A percentile compares a stretch with the other conserved stretches of the same genome.
These are phyloP conservation scores for Coniophora puteana DNA, from an alignment of 1,284 basidiomycete species.

Conservation along the genomic window DNA sequence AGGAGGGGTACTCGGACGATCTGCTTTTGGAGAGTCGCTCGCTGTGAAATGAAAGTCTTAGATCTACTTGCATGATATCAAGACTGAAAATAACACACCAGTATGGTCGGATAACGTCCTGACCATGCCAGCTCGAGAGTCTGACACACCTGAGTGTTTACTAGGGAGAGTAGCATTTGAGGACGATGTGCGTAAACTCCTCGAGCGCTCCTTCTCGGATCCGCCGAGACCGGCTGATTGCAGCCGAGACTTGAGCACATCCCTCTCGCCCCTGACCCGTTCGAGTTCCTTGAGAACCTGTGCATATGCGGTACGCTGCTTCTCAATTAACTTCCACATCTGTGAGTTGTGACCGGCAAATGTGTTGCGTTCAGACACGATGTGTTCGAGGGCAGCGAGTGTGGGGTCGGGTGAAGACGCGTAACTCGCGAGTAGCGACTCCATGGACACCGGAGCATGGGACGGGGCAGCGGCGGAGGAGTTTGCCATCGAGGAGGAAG, in stretches of 20 bases:
- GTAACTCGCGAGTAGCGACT: slow-evolving; percentile 53
- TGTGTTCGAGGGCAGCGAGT: slow-evolving; percentile 67
- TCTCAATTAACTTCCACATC: slow-evolving; percentile 91
- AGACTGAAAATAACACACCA: slow-evolving; percentile 36
- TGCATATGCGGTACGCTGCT: slow-evolving; percentile 70
- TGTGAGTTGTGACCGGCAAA: slow-evolving; percentile 82
- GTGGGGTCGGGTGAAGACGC: slow-evolving; percentile 49
- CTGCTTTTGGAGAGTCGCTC: slow-evolving; percentile 19
- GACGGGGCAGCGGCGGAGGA: slow-evolving; percentile 24
- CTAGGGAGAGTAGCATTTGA: slow-evolving; percentile 20
- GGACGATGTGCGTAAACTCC: slow-evolving; percentile 17
- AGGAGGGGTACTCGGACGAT: slow-evolving; percentile 28
- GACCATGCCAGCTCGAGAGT: slow-evolving; percentile 29
- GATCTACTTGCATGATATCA: slow-evolving; percentile 11
- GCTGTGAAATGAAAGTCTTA: slow-evolving; percentile 22
- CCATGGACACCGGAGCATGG: slow-evolving; percentile 44
- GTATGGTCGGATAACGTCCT: slow-evolving; percentile 51
- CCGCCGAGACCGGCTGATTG: slow-evolving; percentile 32
- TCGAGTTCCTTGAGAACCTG: slow-evolving; percentile 78
- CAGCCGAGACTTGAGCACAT: slow-evolving; percentile 54
- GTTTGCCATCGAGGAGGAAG: slow-evolving; percentile 24
- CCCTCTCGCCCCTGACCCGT: slow-evolving; percentile 77
- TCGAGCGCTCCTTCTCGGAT: slow-evolving; percentile 25
- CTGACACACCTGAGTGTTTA: slow-evolving; percentile 14
- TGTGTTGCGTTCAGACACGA: slow-evolving; percentile 72